Conservation (phyloP, 768 basidiomycete genomes). For the Pulveroboletus sp. region DNA sequence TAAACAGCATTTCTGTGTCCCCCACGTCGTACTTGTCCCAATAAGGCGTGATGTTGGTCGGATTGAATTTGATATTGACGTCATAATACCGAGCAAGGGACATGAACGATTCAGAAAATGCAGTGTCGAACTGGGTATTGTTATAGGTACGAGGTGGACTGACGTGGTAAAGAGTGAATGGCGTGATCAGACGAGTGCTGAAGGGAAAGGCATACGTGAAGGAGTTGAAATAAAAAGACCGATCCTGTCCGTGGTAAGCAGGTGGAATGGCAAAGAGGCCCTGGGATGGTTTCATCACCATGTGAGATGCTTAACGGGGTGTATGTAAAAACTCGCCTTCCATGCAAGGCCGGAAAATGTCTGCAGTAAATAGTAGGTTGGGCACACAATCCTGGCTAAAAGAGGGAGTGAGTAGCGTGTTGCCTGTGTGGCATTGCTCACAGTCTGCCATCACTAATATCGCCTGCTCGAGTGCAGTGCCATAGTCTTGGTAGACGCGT, state of each 20-base stretch:
- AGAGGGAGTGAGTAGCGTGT: neutral
- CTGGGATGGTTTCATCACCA: slow-evolving; percentile 7
- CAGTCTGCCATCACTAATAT: slow-evolving; percentile 40
- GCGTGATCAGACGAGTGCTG: too few species aligned
- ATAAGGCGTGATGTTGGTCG: slow-evolving; percentile 12
- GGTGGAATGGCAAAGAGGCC: slow-evolving; percentile 32
- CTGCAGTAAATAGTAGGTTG: slow-evolving; percentile 30
- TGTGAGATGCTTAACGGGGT: slow-evolving; percentile 16
- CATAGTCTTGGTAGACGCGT: slow-evolving; percentile 29
- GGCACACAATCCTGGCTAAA: slow-evolving; percentile 37
- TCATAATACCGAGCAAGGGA: slow-evolving; percentile 20
- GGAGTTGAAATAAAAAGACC: slow-evolving; percentile 31
- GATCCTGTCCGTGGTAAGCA: slow-evolving; percentile 32
- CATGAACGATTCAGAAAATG: slow-evolving; percentile 29
- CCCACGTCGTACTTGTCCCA: slow-evolving; percentile 7
- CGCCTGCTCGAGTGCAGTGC: slow-evolving; percentile 34
- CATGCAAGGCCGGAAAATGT: slow-evolving; percentile 29
- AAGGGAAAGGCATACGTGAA: too few species aligned
- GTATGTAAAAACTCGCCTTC: slow-evolving; percentile 30
- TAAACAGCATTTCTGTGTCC: slow-evolving; percentile 17
- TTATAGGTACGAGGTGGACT: slow-evolving; percentile 18
- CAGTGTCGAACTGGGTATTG: slow-evolving; percentile 24
- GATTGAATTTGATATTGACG: slow-evolving; percentile 19
- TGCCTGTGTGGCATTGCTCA: slow-evolving; percentile 10
- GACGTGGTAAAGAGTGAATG: neutral